Evolutionary conservation across 2,329 filamentous ascomycete genomes (phyloP), one percentile per base, ranked within the genome.

Genomic region (Botrytis galanthina): DNA sequence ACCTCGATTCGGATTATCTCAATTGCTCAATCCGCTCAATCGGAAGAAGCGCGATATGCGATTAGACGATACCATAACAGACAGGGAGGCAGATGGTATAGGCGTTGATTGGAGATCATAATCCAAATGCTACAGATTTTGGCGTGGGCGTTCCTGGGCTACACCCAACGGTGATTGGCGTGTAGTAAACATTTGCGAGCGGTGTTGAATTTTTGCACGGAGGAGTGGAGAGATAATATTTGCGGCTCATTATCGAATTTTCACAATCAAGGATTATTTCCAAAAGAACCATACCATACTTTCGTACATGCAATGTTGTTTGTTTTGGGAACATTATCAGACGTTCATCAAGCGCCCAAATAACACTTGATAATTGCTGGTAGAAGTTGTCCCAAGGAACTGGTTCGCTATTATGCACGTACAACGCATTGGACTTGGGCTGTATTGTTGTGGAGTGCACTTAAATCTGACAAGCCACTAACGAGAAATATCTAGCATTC

Each of bases 31-130:
- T 20, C 42, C 3, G 20, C 20, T 48, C 20, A 42, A 57, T 42
- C 37, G 35, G 48, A 69, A 35, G 61, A 67, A 67, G 37, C 37
- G 46, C 70, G 12, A 26, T n/a, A 44, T 35, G 61, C 60, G 46
- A 72, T 54, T 46, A 67, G n/a, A 67, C 46, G 46, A 67, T 66
- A 32, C 20, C 5, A 59, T 54, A 48, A 26, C 32, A 20, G 35
- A 54, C 37, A 44, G 26, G 46, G 46, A 64, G 37, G 32, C 48
- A 59, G 37, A 67, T 72, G 61, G 44, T 57, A 44, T 54, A 76
- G 79, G 79, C 78, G 78, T 79, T 78, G 70, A 48, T 70, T 71
- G 70, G 70, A 72, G 70, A 48, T 59, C 51, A 57, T 39, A 67
- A 42, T 57, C 60, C 70, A 66, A 72, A 66, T 67, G 29, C 39